Conservation (phyloP, 192 early-diverging fungal genomes). For the Rhizophlyctis rosea region DNA sequence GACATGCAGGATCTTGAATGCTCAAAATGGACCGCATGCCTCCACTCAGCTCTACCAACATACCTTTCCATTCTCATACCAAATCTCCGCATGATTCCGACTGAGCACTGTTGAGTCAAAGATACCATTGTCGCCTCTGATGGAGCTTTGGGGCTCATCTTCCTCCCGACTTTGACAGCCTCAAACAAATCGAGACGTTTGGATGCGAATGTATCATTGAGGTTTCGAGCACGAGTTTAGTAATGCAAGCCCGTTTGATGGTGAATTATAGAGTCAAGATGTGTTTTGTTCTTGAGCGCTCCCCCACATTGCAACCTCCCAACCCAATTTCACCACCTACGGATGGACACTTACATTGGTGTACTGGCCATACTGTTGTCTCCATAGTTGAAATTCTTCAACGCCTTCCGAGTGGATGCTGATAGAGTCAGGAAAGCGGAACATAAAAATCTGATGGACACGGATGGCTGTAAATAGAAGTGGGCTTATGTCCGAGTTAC, state of each 20-base stretch:
- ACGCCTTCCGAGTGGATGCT: conserved; percentile 22
- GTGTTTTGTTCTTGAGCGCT: neutral
- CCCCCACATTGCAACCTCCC: neutral
- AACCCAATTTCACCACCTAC: too few species aligned
- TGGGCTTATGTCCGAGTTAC: too few species aligned
- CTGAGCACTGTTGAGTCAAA: conserved; percentile 84
- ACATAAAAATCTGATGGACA: too few species aligned
- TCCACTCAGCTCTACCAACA: too few species aligned
- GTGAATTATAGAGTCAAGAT: too few species aligned
- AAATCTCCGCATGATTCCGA: conserved; percentile 72
- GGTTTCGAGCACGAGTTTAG: conserved; percentile 18
- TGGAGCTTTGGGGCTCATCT: conserved; percentile 56
- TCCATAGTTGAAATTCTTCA: conserved; percentile 27
- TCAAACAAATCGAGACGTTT: conserved; percentile 51
- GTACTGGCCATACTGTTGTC: conserved; percentile 21
- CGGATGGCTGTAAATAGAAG: too few species aligned
- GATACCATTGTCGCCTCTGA: conserved; percentile 69
- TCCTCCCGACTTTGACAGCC: conserved; percentile 67
- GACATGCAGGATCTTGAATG: too few species aligned
- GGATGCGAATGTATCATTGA: conserved; percentile 22
- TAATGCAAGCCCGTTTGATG: neutral
- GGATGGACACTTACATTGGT: conserved; percentile 15
- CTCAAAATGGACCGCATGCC: too few species aligned
- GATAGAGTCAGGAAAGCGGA: too few species aligned
- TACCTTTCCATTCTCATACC: conserved; percentile 62